These are phyloP conservation scores for Chenopodium suecicum DNA, from an alignment of 148 eudicot genomes.

Conservation along the genomic window DNA sequence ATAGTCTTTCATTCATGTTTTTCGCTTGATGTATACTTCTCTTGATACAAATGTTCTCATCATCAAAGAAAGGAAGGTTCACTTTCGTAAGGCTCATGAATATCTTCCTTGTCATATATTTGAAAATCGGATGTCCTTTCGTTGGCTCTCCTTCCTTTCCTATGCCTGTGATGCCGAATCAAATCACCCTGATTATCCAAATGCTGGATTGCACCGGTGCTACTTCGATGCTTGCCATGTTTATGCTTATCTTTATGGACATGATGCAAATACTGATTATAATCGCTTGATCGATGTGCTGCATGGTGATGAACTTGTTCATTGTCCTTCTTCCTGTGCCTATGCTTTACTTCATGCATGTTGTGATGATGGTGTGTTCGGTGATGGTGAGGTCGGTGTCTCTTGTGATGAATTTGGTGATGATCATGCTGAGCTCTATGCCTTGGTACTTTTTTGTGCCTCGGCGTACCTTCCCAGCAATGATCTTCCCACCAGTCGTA, in stretches of 20 bases:
- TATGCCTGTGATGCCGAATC: conserved; percentile 39
- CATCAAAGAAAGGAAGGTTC: conserved; percentile 20
- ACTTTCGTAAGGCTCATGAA: conserved; percentile 21
- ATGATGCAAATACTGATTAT: conserved; percentile 57
- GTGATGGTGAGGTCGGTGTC: conserved; percentile 36
- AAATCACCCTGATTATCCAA: conserved; percentile 33
- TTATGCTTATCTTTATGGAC: conserved; percentile 72
- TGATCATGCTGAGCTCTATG: conserved; percentile 31
- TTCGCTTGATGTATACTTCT: neutral
- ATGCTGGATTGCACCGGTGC: conserved; percentile 20
- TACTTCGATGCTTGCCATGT: conserved; percentile 45
- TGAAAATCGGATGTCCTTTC: conserved; percentile 24
- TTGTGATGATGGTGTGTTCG: conserved; percentile 28
- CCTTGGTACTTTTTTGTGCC: conserved; percentile 19
- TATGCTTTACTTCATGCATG: conserved; percentile 36
- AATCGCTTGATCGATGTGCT: conserved; percentile 32
- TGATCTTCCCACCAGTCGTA: conserved; percentile 95
- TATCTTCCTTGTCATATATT: conserved; percentile 28
- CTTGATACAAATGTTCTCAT: conserved; percentile 24
- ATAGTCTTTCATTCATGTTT: too few species aligned
- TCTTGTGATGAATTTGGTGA: conserved; percentile 29
- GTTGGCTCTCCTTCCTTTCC: conserved; percentile 36
- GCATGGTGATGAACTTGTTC: conserved; percentile 42
- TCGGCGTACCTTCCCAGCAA: conserved; percentile 38
- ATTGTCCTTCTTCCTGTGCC: conserved; percentile 32